Evolutionary conservation across 371 early-diverging fungal species (phyloP), one percentile per base, ranked within the genome.

Genomic region (Choanephora cucurbitarum): DNA sequence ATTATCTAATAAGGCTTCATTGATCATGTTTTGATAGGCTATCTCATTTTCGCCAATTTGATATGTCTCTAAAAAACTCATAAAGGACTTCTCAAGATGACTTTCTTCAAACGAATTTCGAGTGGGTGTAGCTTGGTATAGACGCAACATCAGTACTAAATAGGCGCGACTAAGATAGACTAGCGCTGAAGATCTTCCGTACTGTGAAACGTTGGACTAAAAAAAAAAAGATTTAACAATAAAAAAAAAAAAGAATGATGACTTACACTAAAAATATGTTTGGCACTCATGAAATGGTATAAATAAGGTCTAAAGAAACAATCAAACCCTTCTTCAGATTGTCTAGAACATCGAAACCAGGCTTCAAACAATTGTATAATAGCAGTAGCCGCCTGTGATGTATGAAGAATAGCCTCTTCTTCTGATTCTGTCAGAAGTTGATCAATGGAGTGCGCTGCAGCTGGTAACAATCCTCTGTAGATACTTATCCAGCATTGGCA

Each of bases 281-380:
- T 69, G 5, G 58, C 57, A 31, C 59, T 61, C 67, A 73, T 69
- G 43, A 64, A 73, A 47, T 73, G 73, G 49, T 67, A 69, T 10
- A 73, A 37, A 48, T 69, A 73, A n/a, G 73, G 70, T 49, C 73
- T 49, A 64, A 73, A 73, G 49, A 73, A 67, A 41, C 73, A 73
- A 52, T 73, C 73, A 40, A 67, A 70, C 4, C 59, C 58, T 9
- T 66, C 60, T 1, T n/a, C 51, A n/a, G 67, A 58, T 19, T 63
- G 50, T n/a, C 23, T 15, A 4, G 67, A 67, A 3, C 43, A 31
- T 14, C 49, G 56, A 45, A 67, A 67, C 71, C 71, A 70, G 4
- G 37, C 45, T 13, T 64, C 53, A 49, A 67, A 70, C 15, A 70
- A 24, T 6, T 55, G 52, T n/a, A 61, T n/a, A 6, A 58, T 64